These are phyloP conservation scores for Elsinoe arachidis DNA, from an alignment of 2,329 filamentous ascomycete genomes.

Conservation along the genomic window DNA sequence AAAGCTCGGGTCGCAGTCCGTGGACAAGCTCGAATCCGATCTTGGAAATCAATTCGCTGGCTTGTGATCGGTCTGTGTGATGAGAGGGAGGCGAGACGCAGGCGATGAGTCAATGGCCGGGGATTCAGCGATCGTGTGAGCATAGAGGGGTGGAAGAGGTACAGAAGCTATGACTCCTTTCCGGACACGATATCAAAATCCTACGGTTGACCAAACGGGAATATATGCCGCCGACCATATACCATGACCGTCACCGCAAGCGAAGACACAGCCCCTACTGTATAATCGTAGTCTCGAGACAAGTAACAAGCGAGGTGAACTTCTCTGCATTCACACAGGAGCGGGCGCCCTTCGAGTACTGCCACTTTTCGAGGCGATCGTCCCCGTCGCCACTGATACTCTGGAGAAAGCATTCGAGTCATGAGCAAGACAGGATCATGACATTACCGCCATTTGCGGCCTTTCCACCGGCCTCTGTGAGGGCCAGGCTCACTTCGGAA, in stretches of 20 bases:
- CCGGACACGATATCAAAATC: slow-evolving; percentile 2
- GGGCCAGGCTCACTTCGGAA: background rate
- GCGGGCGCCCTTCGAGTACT: background rate
- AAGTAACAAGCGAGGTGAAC: no score
- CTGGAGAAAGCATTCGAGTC: background rate
- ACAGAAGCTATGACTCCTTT: slow-evolving; percentile 5
- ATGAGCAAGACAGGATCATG: slow-evolving; percentile 1
- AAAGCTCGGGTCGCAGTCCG: background rate
- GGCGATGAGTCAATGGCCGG: slow-evolving; percentile 8
- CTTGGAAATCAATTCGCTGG: background rate
- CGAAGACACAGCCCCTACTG: background rate
- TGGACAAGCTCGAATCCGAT: background rate
- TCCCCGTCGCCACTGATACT: background rate
- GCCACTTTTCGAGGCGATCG: background rate
- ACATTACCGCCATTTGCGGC: background rate
- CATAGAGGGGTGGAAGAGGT: slow-evolving; percentile 6
- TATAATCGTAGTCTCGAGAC: background rate
- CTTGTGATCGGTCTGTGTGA: background rate
- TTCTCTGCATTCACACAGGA: no score
- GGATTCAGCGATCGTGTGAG: background rate
- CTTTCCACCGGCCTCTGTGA: background rate
- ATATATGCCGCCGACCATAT: background rate
- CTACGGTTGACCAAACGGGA: background rate
- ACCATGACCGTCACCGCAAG: background rate
- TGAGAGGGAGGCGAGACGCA: background rate